phyloP scores from a whole-genome alignment of 1,139 yeast genomes.

The Suhomyces yuchorum region DNA sequence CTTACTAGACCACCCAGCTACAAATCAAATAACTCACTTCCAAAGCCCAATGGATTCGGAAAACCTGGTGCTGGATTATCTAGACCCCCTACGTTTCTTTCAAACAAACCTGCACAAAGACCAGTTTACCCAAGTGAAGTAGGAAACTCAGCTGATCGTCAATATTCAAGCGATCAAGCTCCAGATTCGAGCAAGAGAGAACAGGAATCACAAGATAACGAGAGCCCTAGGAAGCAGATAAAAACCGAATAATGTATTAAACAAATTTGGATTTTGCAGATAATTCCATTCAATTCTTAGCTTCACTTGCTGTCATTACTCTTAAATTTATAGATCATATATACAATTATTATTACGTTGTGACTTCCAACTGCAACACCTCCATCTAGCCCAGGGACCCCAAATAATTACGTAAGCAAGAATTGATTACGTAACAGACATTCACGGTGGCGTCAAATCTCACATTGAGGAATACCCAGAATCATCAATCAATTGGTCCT shows the following conservation, averaged over 20 bases:
- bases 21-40: constrained; percentile 13
- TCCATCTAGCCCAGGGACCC: too few species aligned
- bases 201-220: constrained; percentile 10
- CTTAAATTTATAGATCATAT: neutral
- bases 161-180: constrained; percentile 1
- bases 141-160: neutral
- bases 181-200: constrained; percentile 14
- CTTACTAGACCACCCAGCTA: constrained; percentile 20
- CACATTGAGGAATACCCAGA: neutral
- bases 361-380: neutral
- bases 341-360: neutral
- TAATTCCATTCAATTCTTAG: constrained; percentile 8
- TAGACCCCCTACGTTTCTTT: constrained; percentile 26
- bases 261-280: neutral
- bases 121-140: constrained; percentile 3
- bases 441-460: constrained; percentile 11
- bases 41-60: constrained; percentile 19
- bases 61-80: constrained; percentile 23
- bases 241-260: constrained; percentile 13
- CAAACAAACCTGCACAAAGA: constrained; percentile 20
- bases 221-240: constrained; percentile 15
- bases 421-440: neutral
- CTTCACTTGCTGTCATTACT: neutral
- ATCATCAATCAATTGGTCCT: constrained; percentile 1
- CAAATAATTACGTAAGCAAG: neutral